These are phyloP conservation scores for Lactuca saligna DNA, from an alignment of 129 eudicot species.

Conservation along the genomic window DNA sequence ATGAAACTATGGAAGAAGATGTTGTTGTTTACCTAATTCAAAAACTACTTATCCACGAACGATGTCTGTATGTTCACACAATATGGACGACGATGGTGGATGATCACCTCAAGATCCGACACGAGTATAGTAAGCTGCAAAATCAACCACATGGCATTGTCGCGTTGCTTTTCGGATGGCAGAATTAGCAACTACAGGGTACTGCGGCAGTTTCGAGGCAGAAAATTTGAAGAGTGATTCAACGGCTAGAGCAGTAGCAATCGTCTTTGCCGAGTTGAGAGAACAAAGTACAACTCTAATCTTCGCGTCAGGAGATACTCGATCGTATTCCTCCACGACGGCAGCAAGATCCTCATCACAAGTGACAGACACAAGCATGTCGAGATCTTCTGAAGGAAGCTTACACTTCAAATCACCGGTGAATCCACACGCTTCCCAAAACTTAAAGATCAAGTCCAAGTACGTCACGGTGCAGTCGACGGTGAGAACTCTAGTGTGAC, in stretches of 20 bases:
- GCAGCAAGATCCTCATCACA: slow-evolving; percentile 65
- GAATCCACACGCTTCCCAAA: slow-evolving; percentile 65
- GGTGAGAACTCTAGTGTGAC: slow-evolving; percentile 69
- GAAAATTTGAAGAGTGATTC: slow-evolving; percentile 42
- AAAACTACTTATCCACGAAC: slow-evolving; percentile 14
- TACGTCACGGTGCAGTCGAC: slow-evolving; percentile 51
- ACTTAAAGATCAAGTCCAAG: slow-evolving; percentile 60
- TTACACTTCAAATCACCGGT: slow-evolving; percentile 64
- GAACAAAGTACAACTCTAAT: slow-evolving; percentile 64
- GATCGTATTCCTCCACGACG: slow-evolving; percentile 63
- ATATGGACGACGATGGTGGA: slow-evolving; percentile 9
- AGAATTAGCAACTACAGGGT: background rate
- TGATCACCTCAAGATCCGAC: slow-evolving; percentile 17
- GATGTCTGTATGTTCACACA: slow-evolving; percentile 3
- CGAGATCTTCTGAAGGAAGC: slow-evolving; percentile 76
- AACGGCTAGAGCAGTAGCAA: slow-evolving; percentile 50
- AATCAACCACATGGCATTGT: background rate
- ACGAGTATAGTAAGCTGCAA: background rate
- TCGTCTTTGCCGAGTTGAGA: slow-evolving; percentile 35
- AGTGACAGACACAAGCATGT: slow-evolving; percentile 56
- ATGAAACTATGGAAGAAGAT: too few species aligned
- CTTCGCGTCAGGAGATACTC: slow-evolving; percentile 51
- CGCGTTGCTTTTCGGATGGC: background rate
- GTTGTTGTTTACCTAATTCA: too few species aligned
- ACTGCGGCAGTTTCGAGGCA: slow-evolving; percentile 13